Evolutionary conservation across 2,329 filamentous ascomycete genomes (phyloP), one percentile per base, ranked within the genome.

Genomic region (Penicillium sp.): DNA sequence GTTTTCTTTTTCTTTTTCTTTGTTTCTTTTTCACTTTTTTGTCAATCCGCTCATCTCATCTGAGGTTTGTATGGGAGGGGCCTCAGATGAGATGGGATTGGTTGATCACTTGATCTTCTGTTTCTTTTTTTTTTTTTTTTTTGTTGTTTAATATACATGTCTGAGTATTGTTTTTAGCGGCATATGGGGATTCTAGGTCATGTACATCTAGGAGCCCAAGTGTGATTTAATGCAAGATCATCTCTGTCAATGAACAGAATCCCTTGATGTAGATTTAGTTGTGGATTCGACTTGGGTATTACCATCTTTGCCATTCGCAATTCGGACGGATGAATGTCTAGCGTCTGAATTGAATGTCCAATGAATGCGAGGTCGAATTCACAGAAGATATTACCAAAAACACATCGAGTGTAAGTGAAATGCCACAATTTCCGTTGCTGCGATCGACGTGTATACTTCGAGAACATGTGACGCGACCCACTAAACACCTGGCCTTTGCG

Each of bases 401-500:
- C n/a, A n/a, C n/a, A n/a, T n/a, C n/a, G n/a, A n/a, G n/a, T n/a
- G n/a, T n/a, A n/a, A n/a, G n/a, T n/a, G n/a, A n/a, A n/a, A n/a
- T n/a, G n/a, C n/a, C n/a, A n/a, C n/a, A n/a, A n/a, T n/a, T n/a
- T n/a, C n/a, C n/a, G n/a, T n/a, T n/a, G n/a, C n/a, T n/a, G n/a
- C n/a, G n/a, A n/a, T n/a, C n/a, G n/a, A n/a, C n/a, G n/a, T n/a
- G 8, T 38, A 40, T 40, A 42, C 33, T 42, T 37, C 30, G 37
- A 28, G 46, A 44, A 44, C 50, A 53, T 53, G 50, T 53, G 50
- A 53, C 48, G 33, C 18, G 48, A 53, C 47, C 50, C 50, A 53
- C 50, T 51, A 50, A 51, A 52, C 50, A 53, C 50, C 50, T 53
- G 50, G 49, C 50, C 50, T 53, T 53, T 52, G 45, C 37, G 30